Percentiles rank a stretch among this genome's conserved stretches.
These are phyloP conservation scores for Tuber melanosporum DNA, from an alignment of 495 filamentous ascomycete genomes.

Conservation along the genomic window DNA sequence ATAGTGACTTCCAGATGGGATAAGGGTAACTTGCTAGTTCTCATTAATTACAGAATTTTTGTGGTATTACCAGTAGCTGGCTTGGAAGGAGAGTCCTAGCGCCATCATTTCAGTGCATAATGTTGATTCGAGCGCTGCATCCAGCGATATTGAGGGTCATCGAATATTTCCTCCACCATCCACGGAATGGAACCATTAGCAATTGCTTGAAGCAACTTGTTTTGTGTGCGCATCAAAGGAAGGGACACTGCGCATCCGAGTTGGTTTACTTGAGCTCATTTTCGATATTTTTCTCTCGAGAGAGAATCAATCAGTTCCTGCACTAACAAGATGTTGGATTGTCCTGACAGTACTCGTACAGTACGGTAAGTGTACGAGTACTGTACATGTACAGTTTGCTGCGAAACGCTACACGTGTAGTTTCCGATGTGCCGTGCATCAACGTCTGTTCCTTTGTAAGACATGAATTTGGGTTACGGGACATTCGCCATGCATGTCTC, in stretches of 20 bases:
- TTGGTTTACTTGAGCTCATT: background rate
- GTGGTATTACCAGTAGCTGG: background rate
- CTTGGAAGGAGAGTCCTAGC: background rate
- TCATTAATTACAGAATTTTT: no score
- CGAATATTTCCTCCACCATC: background rate
- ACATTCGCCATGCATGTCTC: background rate
- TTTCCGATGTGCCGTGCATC: background rate
- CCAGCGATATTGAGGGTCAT: background rate
- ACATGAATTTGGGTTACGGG: background rate
- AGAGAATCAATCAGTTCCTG: background rate
- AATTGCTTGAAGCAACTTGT: background rate
- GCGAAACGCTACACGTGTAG: background rate
- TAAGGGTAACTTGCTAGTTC: no score
- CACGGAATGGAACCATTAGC: background rate
- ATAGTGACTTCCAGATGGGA: no score
- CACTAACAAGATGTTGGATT: background rate
- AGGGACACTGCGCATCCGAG: background rate
- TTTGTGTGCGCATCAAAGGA: background rate
- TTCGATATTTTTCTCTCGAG: background rate
- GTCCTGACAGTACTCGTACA: background rate
- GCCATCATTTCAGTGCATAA: background rate
- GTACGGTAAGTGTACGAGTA: no score
- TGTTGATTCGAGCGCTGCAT: background rate
- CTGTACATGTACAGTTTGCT: background rate
- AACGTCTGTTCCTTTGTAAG: background rate